A percentile compares a stretch with the other conserved stretches of the same genome.
These are phyloP conservation scores for Scedosporium apiospermum DNA, from an alignment of 2,329 filamentous ascomycete genomes.

Conservation along the genomic window DNA sequence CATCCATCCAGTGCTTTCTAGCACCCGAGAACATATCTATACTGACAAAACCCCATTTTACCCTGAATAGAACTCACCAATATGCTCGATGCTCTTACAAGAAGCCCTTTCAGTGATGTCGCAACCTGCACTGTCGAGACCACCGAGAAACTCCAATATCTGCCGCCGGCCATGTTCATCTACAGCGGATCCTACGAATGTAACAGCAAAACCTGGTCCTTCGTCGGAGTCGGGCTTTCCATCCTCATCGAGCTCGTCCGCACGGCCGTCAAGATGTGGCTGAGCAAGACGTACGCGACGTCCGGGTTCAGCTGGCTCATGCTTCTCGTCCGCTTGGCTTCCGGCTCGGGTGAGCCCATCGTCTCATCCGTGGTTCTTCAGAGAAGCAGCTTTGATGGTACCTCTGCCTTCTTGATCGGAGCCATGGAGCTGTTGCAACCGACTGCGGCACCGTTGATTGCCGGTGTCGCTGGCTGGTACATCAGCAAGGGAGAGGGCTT, in stretches of 20 bases:
- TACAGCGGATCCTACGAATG: background rate
- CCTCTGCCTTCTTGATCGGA: background rate
- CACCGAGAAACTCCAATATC: background rate
- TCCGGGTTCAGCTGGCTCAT: background rate
- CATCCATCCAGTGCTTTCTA: background rate
- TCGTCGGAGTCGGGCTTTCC: background rate
- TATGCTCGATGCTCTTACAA: background rate
- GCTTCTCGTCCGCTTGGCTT: background rate
- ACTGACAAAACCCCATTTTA: background rate
- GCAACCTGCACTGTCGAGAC: background rate
- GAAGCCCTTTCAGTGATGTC: background rate
- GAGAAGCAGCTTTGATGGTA: background rate
- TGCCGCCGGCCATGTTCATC: background rate
- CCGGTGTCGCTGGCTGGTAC: background rate
- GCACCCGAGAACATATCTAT: background rate
- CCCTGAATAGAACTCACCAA: background rate
- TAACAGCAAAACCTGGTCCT: background rate
- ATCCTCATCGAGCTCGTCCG: background rate
- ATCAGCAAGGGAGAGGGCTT: background rate
- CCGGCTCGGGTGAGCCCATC: background rate
- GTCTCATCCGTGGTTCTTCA: background rate
- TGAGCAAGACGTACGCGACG: background rate
- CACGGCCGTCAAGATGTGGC: background rate
- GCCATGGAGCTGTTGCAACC: background rate
- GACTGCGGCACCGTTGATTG: background rate